Conservation (phyloP, 805 yeast genomes). For the Candida endomychidarum region DNA sequence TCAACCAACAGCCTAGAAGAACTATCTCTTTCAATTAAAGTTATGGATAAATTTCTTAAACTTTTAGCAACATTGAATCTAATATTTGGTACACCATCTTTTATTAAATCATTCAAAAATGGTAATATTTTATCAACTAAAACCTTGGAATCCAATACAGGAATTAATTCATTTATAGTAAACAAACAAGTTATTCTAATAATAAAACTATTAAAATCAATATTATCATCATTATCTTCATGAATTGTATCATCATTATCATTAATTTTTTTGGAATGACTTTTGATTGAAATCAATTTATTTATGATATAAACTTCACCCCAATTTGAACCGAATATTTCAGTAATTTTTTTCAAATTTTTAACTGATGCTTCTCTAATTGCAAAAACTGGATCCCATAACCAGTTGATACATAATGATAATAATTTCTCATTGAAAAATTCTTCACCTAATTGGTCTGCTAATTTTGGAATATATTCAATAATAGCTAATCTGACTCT, state of each 20-base stretch:
- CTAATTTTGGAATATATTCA: conserved; percentile 91
- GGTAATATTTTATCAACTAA: conserved; percentile 72
- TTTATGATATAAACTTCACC: conserved; percentile 80
- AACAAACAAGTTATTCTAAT: conserved; percentile 89
- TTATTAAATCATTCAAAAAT: conserved; percentile 66
- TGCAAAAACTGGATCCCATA: conserved; percentile 96
- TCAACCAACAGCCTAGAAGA: conserved; percentile 25
- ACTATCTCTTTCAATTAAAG: conserved; percentile 33
- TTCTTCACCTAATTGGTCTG: conserved; percentile 89
- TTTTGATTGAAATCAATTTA: conserved; percentile 52
- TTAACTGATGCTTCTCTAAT: conserved; percentile 94
- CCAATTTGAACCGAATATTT: conserved; percentile 92
- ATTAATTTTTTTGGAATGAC: conserved; percentile 15
- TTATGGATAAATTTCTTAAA: conserved; percentile 58
- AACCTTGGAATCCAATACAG: conserved; percentile 60
- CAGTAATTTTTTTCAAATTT: conserved; percentile 75
- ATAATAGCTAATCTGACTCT: conserved; percentile 95
- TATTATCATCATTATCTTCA: conserved; percentile 26
- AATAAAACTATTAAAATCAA: conserved; percentile 71
- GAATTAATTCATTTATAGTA: conserved; percentile 79
- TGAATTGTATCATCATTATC: conserved; percentile 19
- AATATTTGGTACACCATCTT: conserved; percentile 90
- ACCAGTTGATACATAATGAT: conserved; percentile 92
- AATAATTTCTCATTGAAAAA: conserved; percentile 92
- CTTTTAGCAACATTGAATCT: conserved; percentile 94